phyloP scores from a whole-genome alignment of 2,329 filamentous ascomycete species.

The Parafenestella ontariensis region DNA sequence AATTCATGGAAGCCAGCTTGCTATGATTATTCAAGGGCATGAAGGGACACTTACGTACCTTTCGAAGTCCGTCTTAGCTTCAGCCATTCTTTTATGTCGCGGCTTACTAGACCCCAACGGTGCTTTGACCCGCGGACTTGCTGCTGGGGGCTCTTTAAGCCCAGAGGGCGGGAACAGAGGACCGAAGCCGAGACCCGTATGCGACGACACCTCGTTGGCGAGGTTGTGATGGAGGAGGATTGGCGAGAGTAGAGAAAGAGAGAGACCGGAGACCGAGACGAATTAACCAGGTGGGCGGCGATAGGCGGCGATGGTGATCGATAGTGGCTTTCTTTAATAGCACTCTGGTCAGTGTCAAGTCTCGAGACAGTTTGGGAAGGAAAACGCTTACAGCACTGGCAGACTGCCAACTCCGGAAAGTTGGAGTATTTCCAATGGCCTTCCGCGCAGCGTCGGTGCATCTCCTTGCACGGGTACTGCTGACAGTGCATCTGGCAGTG shows the following conservation, averaged over 20 bases:
- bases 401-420: neutral
- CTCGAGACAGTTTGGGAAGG: neutral
- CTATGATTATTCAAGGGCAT: too few relatives aligned
- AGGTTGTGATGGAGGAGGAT: neutral
- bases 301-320: neutral
- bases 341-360: neutral
- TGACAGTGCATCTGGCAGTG: neutral
- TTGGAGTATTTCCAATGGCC: neutral
- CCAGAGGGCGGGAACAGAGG: neutral
- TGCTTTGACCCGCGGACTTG: conserved; percentile 9
- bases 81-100: neutral
- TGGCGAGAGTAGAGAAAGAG: neutral
- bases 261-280: neutral
- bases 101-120: conserved; percentile 9
- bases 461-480: neutral
- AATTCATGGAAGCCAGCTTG: too few relatives aligned
- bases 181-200: conserved; percentile 2
- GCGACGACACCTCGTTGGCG: neutral
- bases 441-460: neutral
- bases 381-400: neutral
- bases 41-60: too few relatives aligned
- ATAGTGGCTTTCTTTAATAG: neutral
- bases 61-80: conserved; percentile 10
- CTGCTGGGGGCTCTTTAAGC: conserved; percentile 3
- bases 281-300: neutral